Evolutionary conservation across 148 eudicot species (phyloP).

Genomic region (Rhododendron griersonianum): DNA sequence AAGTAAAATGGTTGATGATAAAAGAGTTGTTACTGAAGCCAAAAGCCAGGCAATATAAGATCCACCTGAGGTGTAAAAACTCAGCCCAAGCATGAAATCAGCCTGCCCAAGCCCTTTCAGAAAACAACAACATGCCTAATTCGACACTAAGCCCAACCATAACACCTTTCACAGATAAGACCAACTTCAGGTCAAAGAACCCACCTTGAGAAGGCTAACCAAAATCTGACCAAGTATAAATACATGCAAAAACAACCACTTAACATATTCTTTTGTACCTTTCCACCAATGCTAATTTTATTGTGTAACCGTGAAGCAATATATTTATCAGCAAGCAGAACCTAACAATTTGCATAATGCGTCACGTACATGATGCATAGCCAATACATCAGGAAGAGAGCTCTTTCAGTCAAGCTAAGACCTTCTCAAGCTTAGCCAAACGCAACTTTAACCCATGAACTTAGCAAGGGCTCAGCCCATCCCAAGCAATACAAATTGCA

Average conservation of each 20-base stretch:
- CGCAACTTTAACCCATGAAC: neutral
- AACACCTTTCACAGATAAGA: neutral
- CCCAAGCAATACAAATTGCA: neutral
- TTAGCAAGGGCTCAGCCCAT: conserved; percentile 3
- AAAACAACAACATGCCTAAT: neutral
- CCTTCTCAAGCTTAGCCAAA: neutral
- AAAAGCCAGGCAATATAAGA: neutral
- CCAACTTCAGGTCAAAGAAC: neutral
- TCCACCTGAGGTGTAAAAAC: neutral
- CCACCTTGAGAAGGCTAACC: neutral
- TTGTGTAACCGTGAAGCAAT: neutral
- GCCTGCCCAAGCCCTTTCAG: neutral
- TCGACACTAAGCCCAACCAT: neutral
- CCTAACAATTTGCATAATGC: neutral
- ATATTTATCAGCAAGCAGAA: neutral
- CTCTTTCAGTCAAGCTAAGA: neutral
- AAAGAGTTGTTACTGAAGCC: neutral
- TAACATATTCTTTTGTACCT: neutral
- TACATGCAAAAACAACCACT: neutral
- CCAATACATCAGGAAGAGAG: neutral
- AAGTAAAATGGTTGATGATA: neutral
- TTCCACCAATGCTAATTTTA: neutral
- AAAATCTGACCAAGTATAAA: neutral
- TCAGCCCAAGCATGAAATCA: neutral
- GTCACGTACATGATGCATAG: neutral